phyloP scores from a whole-genome alignment of 2,329 filamentous ascomycete genomes.

The Beauveria rudraprayagi region DNA sequence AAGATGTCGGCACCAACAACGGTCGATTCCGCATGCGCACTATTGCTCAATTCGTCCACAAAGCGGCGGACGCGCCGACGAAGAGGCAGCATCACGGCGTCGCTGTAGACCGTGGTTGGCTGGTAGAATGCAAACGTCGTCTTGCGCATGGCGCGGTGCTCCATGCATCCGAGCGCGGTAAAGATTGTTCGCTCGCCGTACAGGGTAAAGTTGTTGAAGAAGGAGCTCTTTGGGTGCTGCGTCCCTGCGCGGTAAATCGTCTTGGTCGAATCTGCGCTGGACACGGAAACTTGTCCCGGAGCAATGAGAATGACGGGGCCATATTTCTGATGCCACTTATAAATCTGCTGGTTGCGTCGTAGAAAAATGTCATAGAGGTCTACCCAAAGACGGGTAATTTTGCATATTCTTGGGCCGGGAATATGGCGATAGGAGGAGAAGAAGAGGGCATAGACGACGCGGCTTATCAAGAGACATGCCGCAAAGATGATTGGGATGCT shows the following conservation, averaged over 20 bases:
- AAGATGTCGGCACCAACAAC: slow-evolving; percentile 4
- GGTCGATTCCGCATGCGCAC: neutral
- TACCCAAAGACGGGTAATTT: slow-evolving; percentile 1
- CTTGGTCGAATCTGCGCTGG: neutral
- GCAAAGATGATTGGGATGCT: neutral
- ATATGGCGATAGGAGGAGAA: neutral
- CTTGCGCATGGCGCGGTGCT: slow-evolving; percentile 4
- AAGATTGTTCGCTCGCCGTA: slow-evolving; percentile 5
- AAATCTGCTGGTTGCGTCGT: neutral
- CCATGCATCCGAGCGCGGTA: neutral
- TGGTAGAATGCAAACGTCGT: neutral
- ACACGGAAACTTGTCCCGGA: neutral
- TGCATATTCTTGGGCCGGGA: neutral
- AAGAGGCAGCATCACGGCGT: neutral
- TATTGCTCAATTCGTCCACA: neutral
- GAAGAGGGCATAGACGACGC: neutral
- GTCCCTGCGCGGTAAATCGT: slow-evolving; percentile 1
- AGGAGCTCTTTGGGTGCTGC: neutral
- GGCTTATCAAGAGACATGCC: neutral
- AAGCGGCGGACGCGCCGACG: neutral
- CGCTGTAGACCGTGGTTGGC: neutral
- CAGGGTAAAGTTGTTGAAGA: slow-evolving; percentile 6
- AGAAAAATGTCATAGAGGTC: slow-evolving; percentile 1
- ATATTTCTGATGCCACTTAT: slow-evolving; percentile 3
- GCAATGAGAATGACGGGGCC: neutral